Conservation (phyloP, 116 monocot species). For the Trichopus zeylanicus region DNA sequence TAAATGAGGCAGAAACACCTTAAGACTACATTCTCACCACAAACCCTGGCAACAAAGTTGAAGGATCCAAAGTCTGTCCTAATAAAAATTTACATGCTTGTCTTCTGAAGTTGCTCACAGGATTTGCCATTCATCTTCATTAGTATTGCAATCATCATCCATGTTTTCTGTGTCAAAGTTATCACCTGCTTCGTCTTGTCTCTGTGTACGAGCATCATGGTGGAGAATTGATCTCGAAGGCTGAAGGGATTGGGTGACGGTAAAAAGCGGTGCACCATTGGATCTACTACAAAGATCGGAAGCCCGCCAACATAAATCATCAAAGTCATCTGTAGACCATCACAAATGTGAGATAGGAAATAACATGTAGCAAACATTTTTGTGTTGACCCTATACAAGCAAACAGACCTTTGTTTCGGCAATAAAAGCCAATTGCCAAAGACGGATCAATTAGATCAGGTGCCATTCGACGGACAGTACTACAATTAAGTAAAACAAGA, state of each 20-base stretch:
- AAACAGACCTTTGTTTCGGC: conserved; percentile 68
- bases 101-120: too few relatives aligned
- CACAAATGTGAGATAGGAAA: background rate
- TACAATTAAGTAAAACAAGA: conserved; percentile 10
- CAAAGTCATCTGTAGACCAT: conserved; percentile 67
- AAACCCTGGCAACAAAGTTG: too few relatives aligned
- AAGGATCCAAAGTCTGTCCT: too few relatives aligned
- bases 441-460: conserved; percentile 89
- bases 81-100: too few relatives aligned
- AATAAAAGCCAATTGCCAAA: conserved; percentile 94
- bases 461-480: conserved; percentile 58
- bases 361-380: background rate
- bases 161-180: conserved; percentile 15
- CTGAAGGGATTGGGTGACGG: conserved; percentile 49
- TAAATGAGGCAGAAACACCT: too few relatives aligned
- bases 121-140: conserved; percentile 94
- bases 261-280: conserved; percentile 88
- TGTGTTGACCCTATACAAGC: background rate
- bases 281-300: conserved; percentile 58
- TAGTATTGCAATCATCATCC: conserved; percentile 14
- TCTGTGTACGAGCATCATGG: conserved; percentile 6
- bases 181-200: conserved; percentile 12
- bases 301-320: conserved; percentile 80
- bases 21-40: too few relatives aligned
- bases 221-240: conserved; percentile 16